phyloP scores from a whole-genome alignment of 2,329 filamentous ascomycete species.

The Penicillium sp. region DNA sequence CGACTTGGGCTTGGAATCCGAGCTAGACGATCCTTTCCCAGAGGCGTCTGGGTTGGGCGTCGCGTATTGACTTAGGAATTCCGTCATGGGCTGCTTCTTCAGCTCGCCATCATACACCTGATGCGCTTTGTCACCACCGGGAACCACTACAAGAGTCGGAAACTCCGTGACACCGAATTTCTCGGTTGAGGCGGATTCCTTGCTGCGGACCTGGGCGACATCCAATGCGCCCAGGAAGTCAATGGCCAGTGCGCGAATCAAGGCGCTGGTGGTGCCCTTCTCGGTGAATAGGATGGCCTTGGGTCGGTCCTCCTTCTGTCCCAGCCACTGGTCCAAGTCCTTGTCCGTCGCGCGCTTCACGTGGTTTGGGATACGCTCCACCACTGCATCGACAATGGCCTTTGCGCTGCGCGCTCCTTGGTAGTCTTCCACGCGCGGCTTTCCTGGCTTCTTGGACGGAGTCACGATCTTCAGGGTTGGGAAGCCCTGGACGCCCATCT shows the following conservation, averaged over 20 bases:
- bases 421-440: constrained; percentile 84
- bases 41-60: constrained; percentile 72
- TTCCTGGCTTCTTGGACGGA: constrained; percentile 72
- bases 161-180: constrained; percentile 71
- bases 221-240: constrained; percentile 78
- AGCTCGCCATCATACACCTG: constrained; percentile 74
- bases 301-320: constrained; percentile 59
- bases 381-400: constrained; percentile 77
- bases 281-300: constrained; percentile 92
- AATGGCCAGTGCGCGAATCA: constrained; percentile 78
- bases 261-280: constrained; percentile 78
- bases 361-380: constrained; percentile 84
- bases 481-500: constrained; percentile 87
- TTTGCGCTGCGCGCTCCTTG: constrained; percentile 76
- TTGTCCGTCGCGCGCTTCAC: constrained; percentile 77
- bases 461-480: constrained; percentile 91
- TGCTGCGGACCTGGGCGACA: constrained; percentile 76
- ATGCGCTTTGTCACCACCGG: constrained; percentile 61
- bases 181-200: constrained; percentile 65
- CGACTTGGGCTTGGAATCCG: constrained; percentile 35
- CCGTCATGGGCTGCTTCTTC: constrained; percentile 73
- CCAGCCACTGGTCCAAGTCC: constrained; percentile 68
- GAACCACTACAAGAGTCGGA: constrained; percentile 74
- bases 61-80: constrained; percentile 74
- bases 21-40: constrained; percentile 31